Percentiles rank a stretch among this genome's conserved stretches.
These are phyloP conservation scores for Xylaria castorea DNA, from an alignment of 495 filamentous ascomycete genomes.

Conservation along the genomic window DNA sequence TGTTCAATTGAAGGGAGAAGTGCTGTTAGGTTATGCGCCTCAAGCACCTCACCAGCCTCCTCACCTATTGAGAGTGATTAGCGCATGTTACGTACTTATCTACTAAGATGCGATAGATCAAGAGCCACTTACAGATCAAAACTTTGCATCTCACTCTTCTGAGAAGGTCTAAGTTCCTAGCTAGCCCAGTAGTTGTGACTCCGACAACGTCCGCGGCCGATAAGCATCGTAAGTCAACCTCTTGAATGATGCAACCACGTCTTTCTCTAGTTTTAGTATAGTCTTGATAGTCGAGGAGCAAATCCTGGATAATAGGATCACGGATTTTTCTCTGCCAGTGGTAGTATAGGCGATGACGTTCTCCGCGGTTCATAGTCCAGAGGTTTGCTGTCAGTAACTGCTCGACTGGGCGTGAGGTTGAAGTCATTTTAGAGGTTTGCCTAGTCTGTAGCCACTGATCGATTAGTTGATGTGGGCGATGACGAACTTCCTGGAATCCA, in stretches of 20 bases:
- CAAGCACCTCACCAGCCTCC: slow-evolving; percentile 80
- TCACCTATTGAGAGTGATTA: slow-evolving; percentile 48
- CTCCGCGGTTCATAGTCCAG: slow-evolving; percentile 38
- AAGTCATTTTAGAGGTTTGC: background rate
- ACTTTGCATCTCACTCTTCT: slow-evolving; percentile 68
- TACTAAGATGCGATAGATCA: background rate
- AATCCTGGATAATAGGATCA: slow-evolving; percentile 42
- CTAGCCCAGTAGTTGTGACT: slow-evolving; percentile 76
- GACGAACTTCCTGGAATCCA: slow-evolving; percentile 30
- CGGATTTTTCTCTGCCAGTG: slow-evolving; percentile 58
- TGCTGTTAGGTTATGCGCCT: slow-evolving; percentile 71
- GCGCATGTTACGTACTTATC: background rate
- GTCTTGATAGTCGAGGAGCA: slow-evolving; percentile 39
- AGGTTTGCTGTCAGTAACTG: slow-evolving; percentile 27
- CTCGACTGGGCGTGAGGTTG: slow-evolving; percentile 23
- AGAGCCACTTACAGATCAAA: slow-evolving; percentile 57
- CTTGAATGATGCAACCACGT: slow-evolving; percentile 49
- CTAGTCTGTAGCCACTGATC: slow-evolving; percentile 32
- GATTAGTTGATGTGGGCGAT: slow-evolving; percentile 29
- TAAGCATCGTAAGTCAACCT: slow-evolving; percentile 61
- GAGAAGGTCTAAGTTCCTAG: slow-evolving; percentile 68
- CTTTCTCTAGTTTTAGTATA: slow-evolving; percentile 45
- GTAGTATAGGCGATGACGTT: slow-evolving; percentile 42
- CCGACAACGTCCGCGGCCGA: slow-evolving; percentile 69
- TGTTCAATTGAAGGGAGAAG: slow-evolving; percentile 76